Base-by-base conservation (phyloP, 129 eudicot species). In the Chrysanthemum seticuspe region DNA sequence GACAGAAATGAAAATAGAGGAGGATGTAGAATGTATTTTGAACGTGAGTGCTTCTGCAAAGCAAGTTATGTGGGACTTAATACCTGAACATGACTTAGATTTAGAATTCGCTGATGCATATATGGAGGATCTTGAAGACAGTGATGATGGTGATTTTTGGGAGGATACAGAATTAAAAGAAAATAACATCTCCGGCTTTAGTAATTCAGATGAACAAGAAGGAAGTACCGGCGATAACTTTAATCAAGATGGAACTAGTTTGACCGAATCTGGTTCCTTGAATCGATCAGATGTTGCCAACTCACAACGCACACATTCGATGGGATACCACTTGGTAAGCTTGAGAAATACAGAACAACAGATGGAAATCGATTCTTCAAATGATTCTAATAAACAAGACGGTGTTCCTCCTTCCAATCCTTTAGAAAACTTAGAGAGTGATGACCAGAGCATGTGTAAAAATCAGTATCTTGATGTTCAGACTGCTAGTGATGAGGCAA, bases 71-170 rank as follows among this genome's bases (percentile, higher is more conserved):
- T 85, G 84, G 85, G 88, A 83, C 68, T 68, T 67, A 48, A 62
- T 80, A 65, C 83, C 85, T 10, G 85, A 81, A 71, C 70, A 79
- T 72, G 83, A 82, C 16, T 70, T 62, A 40, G 69, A 72, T 31
- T 21, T 92, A 67, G 91, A 85, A 21, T 92, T 92, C 82, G 95
- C 87, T 14, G 82, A 82, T 68, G 91, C 88, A 7, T 89, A 89
- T 74, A 73, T 82, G 82, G 96, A 89, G 79, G 87, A 78, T 76
- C 67, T 74, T 14, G 87, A 75, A 58, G 94, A 82, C 48, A 71
- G 81, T 73, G 75, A 77, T 13, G 81, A 52, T n/a, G 84, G 70
- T 55, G 63, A 44, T 58, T 74, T 48, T 58, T 85, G 77, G 27
- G 88, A 82, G 13, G 78, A 71, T 34, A 69, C 73, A n/a, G 16